Percentiles rank a stretch among this genome's conserved stretches.
phyloP scores from a whole-genome alignment of 345 rosid species.

The Pistacia atlantica region DNA sequence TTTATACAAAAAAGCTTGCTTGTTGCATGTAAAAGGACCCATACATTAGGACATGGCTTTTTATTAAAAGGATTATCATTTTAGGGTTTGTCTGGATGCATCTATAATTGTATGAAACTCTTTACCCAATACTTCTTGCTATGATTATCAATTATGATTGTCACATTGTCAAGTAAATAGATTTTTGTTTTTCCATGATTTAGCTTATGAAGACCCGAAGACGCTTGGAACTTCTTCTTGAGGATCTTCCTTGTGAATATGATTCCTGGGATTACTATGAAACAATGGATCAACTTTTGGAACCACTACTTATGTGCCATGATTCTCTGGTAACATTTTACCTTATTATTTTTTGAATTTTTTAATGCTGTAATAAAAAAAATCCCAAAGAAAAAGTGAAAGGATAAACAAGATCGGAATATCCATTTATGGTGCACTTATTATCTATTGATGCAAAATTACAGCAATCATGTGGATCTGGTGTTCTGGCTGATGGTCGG shows the following conservation, averaged over 20 bases:
- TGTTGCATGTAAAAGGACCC: neutral
- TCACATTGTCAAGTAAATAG: neutral
- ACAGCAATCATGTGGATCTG: slow-evolving; percentile 90
- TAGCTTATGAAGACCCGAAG: slow-evolving; percentile 85
- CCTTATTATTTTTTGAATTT: neutral
- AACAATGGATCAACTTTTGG: slow-evolving; percentile 76
- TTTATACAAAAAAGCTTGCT: neutral
- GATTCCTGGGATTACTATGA: slow-evolving; percentile 81
- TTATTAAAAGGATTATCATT: neutral
- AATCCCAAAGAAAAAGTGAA: neutral
- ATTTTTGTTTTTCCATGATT: slow-evolving; percentile 18
- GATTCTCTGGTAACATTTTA: slow-evolving; percentile 70
- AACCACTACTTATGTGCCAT: slow-evolving; percentile 81
- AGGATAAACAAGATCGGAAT: neutral
- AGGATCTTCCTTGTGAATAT: slow-evolving; percentile 91
- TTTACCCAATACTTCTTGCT: neutral
- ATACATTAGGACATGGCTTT: neutral
- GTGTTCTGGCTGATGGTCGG: slow-evolving; percentile 87
- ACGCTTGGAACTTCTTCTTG: slow-evolving; percentile 83
- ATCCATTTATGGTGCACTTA: neutral
- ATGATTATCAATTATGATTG: neutral
- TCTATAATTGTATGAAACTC: neutral
- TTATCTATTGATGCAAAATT: slow-evolving; percentile 11
- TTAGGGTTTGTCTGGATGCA: neutral
- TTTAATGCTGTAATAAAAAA: too few relatives aligned